Base-by-base conservation (phyloP, 805 yeast species). In the Hanseniaspora valbyensis region DNA sequence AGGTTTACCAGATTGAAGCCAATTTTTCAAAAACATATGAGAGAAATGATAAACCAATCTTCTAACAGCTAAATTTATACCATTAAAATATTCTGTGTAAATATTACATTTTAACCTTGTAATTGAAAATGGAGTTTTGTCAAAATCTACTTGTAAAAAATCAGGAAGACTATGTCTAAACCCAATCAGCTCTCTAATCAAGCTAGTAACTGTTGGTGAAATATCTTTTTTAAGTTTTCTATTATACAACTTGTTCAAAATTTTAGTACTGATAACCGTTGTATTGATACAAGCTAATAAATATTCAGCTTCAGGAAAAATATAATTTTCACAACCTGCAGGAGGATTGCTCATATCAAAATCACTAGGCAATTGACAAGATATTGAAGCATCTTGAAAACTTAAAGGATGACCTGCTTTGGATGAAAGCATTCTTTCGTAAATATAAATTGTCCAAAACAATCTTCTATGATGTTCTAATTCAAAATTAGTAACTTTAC, bases 401-500 rank as follows among this genome's bases (percentile, higher is more conserved):
- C 86, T 78, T 39, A 83, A 62, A 0, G 94, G 94, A 24, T 83
- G 65, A 0, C 94, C 94, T 0, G 89, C 89, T 59, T 83, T 83
- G 12, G 89, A 81, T 6, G 87, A 81, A 37, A 83, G 65, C 90
- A 83, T 83, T 63, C 90, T 67, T 66, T 88, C 96, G 57, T 85
- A 76, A 64, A 81, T 77, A 65, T 85, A 87, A 29, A 82, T 78
- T 38, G 88, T 81, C 96, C 96, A 88, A 69, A 90, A 88, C 32
- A 86, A 65, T 52, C 89, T 75, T 60, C 95, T 74, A 46, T 95
- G 72, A 63, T 84, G 88, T 56, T 89, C 95, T 56, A 83, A 79
- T 69, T 82, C 90, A 57, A 76, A 75, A 55, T 78, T 71, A 30
- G 79, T 71, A 18, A 83, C 69, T 32, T 72, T 77, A 54, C 79